Percentiles rank a stretch among this genome's conserved stretches.
phyloP scores from a whole-genome alignment of 192 early-diverging fungal species.

The Jimgerdemannia flammicorona region DNA sequence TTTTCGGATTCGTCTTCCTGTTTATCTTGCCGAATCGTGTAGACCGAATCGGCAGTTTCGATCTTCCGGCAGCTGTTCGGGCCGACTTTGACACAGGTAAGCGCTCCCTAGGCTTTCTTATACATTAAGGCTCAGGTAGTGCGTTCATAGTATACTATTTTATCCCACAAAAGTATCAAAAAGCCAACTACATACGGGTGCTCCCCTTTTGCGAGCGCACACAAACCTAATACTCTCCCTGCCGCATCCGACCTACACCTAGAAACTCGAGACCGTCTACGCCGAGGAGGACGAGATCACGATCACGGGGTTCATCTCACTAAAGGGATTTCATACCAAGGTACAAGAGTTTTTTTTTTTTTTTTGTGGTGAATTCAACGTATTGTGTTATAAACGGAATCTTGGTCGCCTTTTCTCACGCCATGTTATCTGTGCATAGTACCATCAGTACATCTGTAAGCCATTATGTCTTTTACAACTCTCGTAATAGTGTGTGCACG shows the following conservation, averaged over 20 bases:
- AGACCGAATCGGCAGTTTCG: constrained; percentile 20
- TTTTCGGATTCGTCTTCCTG: neutral
- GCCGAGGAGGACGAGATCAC: constrained; percentile 12
- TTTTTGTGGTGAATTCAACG: no score
- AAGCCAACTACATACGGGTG: no score
- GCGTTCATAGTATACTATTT: no score
- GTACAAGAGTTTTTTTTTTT: constrained; percentile 17
- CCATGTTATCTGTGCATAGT: constrained; percentile 17
- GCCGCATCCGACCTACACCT: neutral
- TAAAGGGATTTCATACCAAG: constrained; percentile 28
- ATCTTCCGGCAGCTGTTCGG: constrained; percentile 55
- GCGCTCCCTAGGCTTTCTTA: no score
- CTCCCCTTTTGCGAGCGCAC: no score
- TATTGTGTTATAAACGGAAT: neutral
- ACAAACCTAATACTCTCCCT: no score
- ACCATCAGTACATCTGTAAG: constrained; percentile 54
- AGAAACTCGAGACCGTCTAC: constrained; percentile 11
- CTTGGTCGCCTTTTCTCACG: neutral
- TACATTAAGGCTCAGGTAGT: no score
- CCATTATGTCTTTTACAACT: neutral
- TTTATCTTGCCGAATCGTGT: constrained; percentile 3
- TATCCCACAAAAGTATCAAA: no score
- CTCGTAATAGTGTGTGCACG: neutral
- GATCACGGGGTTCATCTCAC: constrained; percentile 38
- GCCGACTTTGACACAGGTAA: constrained; percentile 36